phyloP scores from a whole-genome alignment of 306 rosid species.

The Carpinus viminea region DNA sequence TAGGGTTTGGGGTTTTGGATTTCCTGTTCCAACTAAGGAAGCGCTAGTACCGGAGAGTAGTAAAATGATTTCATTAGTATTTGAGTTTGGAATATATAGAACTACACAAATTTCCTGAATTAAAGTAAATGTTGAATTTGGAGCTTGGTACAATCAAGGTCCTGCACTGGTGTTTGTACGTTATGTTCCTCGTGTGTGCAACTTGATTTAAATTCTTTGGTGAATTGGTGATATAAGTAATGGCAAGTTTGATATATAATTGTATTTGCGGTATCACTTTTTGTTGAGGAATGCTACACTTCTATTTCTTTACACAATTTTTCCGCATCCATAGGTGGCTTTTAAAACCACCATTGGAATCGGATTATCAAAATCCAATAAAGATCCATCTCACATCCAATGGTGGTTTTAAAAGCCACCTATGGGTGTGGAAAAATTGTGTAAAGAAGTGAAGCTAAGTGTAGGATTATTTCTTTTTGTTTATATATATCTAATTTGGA shows the following conservation, averaged over 20 bases:
- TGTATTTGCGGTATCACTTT: not conserved
- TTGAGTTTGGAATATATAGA: not conserved
- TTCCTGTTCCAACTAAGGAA: not conserved
- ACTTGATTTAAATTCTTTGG: not conserved
- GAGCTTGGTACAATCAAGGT: constrained; percentile 4
- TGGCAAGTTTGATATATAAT: not conserved
- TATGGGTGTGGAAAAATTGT: no score
- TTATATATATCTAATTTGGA: not conserved
- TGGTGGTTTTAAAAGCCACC: no score
- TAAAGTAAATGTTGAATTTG: not conserved
- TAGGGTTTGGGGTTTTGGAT: not conserved
- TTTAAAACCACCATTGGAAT: no score
- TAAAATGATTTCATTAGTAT: not conserved
- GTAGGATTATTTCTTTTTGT: no score
- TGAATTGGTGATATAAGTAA: not conserved
- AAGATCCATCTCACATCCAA: no score
- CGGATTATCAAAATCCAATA: no score
- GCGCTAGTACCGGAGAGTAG: not conserved
- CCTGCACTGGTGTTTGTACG: not conserved
- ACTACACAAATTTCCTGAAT: not conserved
- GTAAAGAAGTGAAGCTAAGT: no score
- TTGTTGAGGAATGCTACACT: no score
- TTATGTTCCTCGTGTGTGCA: not conserved
- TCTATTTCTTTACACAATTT: no score
- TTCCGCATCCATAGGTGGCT: no score